Conservation (phyloP, 1,284 basidiomycete species). For the Sporisorium reilianum region DNA sequence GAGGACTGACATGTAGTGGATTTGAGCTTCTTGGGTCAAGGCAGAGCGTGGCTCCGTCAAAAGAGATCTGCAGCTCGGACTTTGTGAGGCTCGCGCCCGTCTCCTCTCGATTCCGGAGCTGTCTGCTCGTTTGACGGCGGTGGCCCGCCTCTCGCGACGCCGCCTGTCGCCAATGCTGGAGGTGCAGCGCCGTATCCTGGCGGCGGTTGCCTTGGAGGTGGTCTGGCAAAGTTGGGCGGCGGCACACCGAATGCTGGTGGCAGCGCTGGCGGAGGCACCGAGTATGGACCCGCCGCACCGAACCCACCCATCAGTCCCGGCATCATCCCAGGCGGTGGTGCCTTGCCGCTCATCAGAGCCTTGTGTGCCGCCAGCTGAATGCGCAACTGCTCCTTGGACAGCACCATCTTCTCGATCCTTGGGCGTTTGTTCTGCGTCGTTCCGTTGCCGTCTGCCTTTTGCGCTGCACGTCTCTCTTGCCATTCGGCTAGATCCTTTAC, state of each 20-base stretch:
- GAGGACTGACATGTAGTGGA: background rate
- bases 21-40: background rate
- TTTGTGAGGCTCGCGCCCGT: slow-evolving; percentile 22
- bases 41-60: slow-evolving; percentile 5
- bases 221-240: slow-evolving; percentile 38
- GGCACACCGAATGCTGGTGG: slow-evolving; percentile 21
- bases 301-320: slow-evolving; percentile 19
- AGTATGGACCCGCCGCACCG: slow-evolving; percentile 33
- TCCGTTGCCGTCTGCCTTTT: slow-evolving; percentile 34
- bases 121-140: slow-evolving; percentile 15
- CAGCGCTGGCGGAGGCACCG: slow-evolving; percentile 37
- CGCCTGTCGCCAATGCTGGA: slow-evolving; percentile 7
- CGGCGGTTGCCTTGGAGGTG: slow-evolving; percentile 35
- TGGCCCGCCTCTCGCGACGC: slow-evolving; percentile 3
- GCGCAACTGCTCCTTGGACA: slow-evolving; percentile 79
- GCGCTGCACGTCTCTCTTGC: slow-evolving; percentile 78
- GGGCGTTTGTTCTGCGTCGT: slow-evolving; percentile 79
- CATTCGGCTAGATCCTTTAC: slow-evolving; percentile 93
- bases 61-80: slow-evolving; percentile 51
- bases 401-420: slow-evolving; percentile 82
- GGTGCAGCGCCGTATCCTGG: slow-evolving; percentile 29
- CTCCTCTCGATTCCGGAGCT: slow-evolving; percentile 9
- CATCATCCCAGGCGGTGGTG: slow-evolving; percentile 42
- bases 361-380: slow-evolving; percentile 90
- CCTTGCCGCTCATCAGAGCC: slow-evolving; percentile 83